A percentile compares a stretch with the other conserved stretches of the same genome.
These are phyloP conservation scores for Ophiostoma perfectum DNA, from an alignment of 2,329 filamentous ascomycete genomes.

Conservation along the genomic window DNA sequence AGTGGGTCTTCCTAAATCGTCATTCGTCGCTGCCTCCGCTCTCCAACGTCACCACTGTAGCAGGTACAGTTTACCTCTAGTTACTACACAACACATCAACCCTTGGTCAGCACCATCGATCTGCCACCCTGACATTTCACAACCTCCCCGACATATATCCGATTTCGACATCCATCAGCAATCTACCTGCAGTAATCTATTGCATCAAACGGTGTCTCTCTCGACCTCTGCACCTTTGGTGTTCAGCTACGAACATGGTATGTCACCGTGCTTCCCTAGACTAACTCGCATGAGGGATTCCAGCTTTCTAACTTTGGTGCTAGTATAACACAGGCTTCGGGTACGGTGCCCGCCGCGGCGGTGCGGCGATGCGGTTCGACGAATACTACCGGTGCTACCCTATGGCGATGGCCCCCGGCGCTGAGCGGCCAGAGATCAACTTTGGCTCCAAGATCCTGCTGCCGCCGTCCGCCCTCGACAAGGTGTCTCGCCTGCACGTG, in stretches of 20 bases:
- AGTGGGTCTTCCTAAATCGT: background rate
- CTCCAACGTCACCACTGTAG: conserved; percentile 1
- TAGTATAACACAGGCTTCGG: conserved; percentile 21
- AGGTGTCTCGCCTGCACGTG: conserved; percentile 90
- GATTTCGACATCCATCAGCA: background rate
- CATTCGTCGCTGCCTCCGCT: conserved; percentile 10
- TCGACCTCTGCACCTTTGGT: background rate
- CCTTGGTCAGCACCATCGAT: background rate
- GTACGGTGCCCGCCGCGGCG: conserved; percentile 37
- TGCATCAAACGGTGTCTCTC: background rate
- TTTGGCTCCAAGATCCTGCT: conserved; percentile 97
- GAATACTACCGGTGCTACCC: conserved; percentile 99
- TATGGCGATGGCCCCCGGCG: conserved; percentile 85
- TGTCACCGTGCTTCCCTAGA: background rate
- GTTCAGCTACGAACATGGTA: background rate
- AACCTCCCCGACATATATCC: background rate
- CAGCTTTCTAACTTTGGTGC: background rate
- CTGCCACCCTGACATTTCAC: background rate
- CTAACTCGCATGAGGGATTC: background rate
- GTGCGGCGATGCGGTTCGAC: conserved; percentile 74
- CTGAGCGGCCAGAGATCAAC: conserved; percentile 84
- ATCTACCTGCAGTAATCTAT: background rate
- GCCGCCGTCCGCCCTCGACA: conserved; percentile 92
- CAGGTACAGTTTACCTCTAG: background rate
- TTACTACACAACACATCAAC: background rate